phyloP scores from a whole-genome alignment of 441 rosid species.

The Gossypium gossypioides region DNA sequence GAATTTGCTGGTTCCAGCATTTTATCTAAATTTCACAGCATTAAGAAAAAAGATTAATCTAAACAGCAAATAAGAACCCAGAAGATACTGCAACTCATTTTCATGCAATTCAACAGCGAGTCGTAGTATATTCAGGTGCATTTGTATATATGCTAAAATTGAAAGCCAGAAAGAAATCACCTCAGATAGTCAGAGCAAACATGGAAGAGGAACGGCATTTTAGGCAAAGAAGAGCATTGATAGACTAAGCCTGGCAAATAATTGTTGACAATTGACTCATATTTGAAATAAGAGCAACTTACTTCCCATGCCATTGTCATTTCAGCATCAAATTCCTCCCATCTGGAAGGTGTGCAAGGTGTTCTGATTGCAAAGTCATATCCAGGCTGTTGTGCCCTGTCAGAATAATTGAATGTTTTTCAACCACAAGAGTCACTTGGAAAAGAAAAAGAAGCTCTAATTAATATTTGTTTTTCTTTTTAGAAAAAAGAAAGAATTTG shows the following conservation, averaged over 20 bases:
- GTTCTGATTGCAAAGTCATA: conserved; percentile 86
- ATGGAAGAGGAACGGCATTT: neutral
- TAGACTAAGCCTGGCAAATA: neutral
- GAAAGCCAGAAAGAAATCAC: neutral
- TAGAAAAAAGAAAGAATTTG: neutral
- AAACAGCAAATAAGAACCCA: neutral
- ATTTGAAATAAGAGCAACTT: conserved; percentile 25
- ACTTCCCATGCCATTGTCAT: conserved; percentile 94
- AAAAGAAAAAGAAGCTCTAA: conserved; percentile 4
- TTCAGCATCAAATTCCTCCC: conserved; percentile 86
- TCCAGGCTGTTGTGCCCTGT: conserved; percentile 63
- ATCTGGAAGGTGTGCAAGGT: conserved; percentile 90
- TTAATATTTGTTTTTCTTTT: neutral
- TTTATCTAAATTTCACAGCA: neutral
- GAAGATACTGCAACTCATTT: neutral
- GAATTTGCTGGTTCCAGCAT: neutral
- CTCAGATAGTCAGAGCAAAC: neutral
- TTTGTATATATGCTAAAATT: neutral
- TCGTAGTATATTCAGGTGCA: neutral
- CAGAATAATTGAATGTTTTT: conserved; percentile 17
- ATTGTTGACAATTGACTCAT: neutral
- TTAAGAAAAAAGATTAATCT: neutral
- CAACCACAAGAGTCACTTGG: neutral
- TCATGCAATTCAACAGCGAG: neutral
- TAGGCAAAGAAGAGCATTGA: neutral